These are phyloP conservation scores for Pugionium cornutum DNA, from an alignment of 345 rosid species.

Conservation along the genomic window DNA sequence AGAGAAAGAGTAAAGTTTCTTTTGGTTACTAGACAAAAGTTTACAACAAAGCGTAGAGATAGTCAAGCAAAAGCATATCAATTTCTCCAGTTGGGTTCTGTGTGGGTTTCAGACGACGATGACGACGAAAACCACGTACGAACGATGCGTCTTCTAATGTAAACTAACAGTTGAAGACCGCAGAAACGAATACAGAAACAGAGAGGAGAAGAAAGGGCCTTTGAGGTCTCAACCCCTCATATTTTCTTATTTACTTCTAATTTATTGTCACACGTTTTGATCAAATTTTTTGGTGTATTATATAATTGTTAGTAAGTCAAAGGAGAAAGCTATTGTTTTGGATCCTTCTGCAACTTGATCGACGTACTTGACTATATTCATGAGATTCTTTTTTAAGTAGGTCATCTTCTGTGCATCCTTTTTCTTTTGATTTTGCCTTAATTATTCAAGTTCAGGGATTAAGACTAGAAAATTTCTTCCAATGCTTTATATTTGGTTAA, in stretches of 20 bases:
- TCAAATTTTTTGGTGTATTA: constrained; percentile 15
- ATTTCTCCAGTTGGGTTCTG: constrained; percentile 26
- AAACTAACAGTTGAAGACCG: not conserved
- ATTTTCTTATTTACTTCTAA: constrained; percentile 4
- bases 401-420: no score
- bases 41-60: constrained; percentile 19
- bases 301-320: no score
- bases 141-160: not conserved
- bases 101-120: constrained; percentile 33
- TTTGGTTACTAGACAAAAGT: constrained; percentile 9
- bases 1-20: constrained; percentile 30
- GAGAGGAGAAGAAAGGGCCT: constrained; percentile 19
- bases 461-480: no score
- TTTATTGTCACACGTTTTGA: constrained; percentile 4
- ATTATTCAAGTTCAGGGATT: no score
- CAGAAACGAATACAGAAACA: constrained; percentile 20
- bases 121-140: constrained; percentile 18
- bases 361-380: no score
- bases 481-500: no score
- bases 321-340: no score
- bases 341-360: no score
- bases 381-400: no score
- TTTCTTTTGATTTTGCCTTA: no score
- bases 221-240: not conserved
- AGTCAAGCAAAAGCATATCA: constrained; percentile 17